Conservation (phyloP, 768 basidiomycete species). For the Boletales sp. region DNA sequence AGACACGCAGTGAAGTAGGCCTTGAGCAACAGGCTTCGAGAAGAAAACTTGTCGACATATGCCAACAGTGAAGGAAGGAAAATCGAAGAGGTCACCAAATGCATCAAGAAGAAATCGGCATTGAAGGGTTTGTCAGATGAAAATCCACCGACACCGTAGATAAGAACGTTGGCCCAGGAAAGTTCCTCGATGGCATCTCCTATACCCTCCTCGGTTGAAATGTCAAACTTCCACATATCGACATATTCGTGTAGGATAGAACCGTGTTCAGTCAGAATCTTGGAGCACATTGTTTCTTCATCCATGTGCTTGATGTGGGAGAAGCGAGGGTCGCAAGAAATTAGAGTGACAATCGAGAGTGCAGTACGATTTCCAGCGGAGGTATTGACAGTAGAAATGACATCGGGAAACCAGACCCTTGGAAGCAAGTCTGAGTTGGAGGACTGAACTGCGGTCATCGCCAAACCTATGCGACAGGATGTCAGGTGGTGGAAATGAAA, state of each 20-base stretch:
- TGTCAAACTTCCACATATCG: constrained; percentile 43
- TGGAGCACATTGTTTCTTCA: constrained; percentile 31
- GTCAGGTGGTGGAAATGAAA: constrained; percentile 35
- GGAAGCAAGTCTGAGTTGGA: constrained; percentile 16
- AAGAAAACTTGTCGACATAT: constrained; percentile 26
- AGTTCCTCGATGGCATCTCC: constrained; percentile 60
- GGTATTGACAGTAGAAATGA: constrained; percentile 7
- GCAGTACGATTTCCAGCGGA: constrained; percentile 28
- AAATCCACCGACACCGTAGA: constrained; percentile 62
- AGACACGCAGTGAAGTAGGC: constrained; percentile 27
- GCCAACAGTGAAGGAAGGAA: constrained; percentile 54
- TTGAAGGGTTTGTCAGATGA: constrained; percentile 46
- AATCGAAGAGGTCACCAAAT: constrained; percentile 63
- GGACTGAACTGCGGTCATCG: constrained; percentile 41
- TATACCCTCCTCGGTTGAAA: constrained; percentile 34
- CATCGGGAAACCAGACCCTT: constrained; percentile 21
- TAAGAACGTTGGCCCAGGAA: constrained; percentile 48
- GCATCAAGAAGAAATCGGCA: constrained; percentile 69
- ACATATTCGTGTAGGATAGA: constrained; percentile 40
- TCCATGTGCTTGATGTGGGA: constrained; percentile 16
- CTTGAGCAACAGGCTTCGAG: constrained; percentile 26
- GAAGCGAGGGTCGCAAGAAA: constrained; percentile 47
- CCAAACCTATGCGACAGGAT: constrained; percentile 42
- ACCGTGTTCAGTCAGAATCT: constrained; percentile 31
- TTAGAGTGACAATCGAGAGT: constrained; percentile 48